phyloP scores from a whole-genome alignment of 2,329 filamentous ascomycete genomes.

The Fusarium sublunatum region DNA sequence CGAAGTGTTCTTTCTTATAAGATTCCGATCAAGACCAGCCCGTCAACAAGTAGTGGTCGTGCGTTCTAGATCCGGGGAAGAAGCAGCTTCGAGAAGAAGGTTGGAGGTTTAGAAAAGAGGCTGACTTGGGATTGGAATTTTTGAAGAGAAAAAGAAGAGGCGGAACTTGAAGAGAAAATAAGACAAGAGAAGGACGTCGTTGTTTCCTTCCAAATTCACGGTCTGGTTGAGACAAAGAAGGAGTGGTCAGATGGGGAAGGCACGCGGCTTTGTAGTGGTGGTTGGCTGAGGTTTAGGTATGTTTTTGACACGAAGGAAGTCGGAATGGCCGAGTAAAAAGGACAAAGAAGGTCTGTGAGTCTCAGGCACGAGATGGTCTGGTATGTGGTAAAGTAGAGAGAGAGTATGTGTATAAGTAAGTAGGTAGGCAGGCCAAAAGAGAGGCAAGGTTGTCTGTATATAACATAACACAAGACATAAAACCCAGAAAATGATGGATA shows the following conservation, averaged over 20 bases:
- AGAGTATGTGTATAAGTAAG: slow-evolving; percentile 11
- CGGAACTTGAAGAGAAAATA: slow-evolving; percentile 6
- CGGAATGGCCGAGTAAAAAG: neutral
- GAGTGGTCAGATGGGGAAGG: slow-evolving; percentile 10
- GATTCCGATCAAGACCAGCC: neutral
- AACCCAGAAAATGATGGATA: slow-evolving; percentile 2
- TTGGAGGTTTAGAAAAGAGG: slow-evolving; percentile 21
- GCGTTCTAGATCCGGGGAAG: slow-evolving; percentile 17
- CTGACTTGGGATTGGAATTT: slow-evolving; percentile 18
- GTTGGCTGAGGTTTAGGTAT: slow-evolving; percentile 30
- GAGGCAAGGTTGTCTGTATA: neutral
- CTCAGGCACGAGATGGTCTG: slow-evolving; percentile 9
- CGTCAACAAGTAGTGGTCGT: neutral
- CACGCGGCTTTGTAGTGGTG: slow-evolving; percentile 19
- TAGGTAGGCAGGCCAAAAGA: neutral
- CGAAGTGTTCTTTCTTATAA: slow-evolving; percentile 6
- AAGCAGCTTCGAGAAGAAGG: slow-evolving; percentile 17
- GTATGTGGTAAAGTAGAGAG: slow-evolving; percentile 10
- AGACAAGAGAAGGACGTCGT: slow-evolving; percentile 15
- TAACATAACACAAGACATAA: slow-evolving; percentile 7
- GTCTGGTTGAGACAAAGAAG: slow-evolving; percentile 24
- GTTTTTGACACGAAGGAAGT: slow-evolving; percentile 24
- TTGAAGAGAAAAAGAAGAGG: slow-evolving; percentile 13
- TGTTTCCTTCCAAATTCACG: slow-evolving; percentile 19
- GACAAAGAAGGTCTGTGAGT: slow-evolving; percentile 19